phyloP scores from a whole-genome alignment of 495 filamentous ascomycete species.

The Penicillium arizonense region DNA sequence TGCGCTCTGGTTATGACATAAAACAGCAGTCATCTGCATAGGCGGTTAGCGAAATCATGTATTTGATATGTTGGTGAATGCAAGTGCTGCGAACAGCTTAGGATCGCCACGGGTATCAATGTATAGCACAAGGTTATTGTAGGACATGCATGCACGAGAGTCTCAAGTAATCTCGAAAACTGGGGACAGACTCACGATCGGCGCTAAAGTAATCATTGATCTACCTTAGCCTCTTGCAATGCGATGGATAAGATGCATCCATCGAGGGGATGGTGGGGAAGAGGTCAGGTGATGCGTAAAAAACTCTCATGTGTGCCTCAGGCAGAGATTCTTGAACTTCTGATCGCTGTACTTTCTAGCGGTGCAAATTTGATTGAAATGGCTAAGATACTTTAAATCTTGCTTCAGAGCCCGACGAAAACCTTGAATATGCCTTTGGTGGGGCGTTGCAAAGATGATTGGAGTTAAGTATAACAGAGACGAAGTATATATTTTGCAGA shows the following conservation, averaged over 20 bases:
- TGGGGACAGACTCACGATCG: constrained; percentile 39
- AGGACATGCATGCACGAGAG: neutral
- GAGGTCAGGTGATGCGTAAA: constrained; percentile 33
- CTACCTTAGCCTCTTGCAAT: constrained; percentile 18
- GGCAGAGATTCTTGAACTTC: constrained; percentile 11
- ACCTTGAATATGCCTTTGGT: no score
- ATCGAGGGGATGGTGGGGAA: constrained; percentile 33
- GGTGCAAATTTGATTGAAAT: neutral
- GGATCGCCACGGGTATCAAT: constrained; percentile 1
- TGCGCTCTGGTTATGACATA: constrained; percentile 36
- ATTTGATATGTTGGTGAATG: constrained; percentile 1
- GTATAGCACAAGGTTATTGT: constrained; percentile 3
- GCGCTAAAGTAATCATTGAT: constrained; percentile 30
- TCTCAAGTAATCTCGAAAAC: neutral
- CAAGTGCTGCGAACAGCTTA: neutral
- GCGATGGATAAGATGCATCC: constrained; percentile 23
- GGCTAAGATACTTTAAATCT: neutral
- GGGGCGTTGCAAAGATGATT: no score
- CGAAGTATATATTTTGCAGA: no score
- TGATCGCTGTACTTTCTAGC: neutral
- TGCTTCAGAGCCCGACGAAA: no score
- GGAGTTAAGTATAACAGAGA: no score
- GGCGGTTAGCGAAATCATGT: constrained; percentile 19
- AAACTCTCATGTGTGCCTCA: constrained; percentile 25
- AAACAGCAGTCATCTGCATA: constrained; percentile 37